These are phyloP conservation scores for Noccaea caerulescens DNA, from an alignment of 345 rosid genomes.

Conservation along the genomic window DNA sequence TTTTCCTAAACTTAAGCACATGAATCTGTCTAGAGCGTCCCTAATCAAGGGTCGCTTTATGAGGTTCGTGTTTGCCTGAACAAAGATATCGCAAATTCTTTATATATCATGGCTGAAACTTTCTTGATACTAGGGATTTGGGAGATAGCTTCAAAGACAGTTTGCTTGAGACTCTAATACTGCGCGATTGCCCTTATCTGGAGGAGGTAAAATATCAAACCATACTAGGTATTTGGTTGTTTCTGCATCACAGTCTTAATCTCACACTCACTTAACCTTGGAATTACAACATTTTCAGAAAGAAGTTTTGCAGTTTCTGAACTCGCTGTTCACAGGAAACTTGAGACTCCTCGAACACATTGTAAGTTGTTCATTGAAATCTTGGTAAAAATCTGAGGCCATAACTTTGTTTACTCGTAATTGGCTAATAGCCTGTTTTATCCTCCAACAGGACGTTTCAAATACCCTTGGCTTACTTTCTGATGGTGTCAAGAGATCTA, in stretches of 20 bases:
- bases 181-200: constrained; percentile 75
- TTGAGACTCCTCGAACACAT: constrained; percentile 62
- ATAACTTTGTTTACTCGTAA: not conserved
- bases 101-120: not conserved
- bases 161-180: constrained; percentile 62
- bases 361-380: constrained; percentile 48
- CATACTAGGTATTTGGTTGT: not conserved
- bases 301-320: constrained; percentile 65
- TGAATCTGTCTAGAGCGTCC: constrained; percentile 76
- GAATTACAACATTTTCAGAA: constrained; percentile 44
- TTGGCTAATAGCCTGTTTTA: not conserved
- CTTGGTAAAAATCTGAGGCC: not conserved
- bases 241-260: not conserved
- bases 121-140: constrained; percentile 54
- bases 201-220: constrained; percentile 57
- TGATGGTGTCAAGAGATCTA: not conserved
- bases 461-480: not conserved
- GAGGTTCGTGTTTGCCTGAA: constrained; percentile 51
- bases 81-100: not conserved
- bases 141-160: constrained; percentile 52
- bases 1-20: constrained; percentile 61
- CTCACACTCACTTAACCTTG: constrained; percentile 14
- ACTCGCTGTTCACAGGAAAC: constrained; percentile 60
- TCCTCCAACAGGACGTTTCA: constrained; percentile 21
- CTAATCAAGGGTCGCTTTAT: constrained; percentile 75